phyloP scores from a whole-genome alignment of 1,284 basidiomycete species.

The Rhizoctonia solani region DNA sequence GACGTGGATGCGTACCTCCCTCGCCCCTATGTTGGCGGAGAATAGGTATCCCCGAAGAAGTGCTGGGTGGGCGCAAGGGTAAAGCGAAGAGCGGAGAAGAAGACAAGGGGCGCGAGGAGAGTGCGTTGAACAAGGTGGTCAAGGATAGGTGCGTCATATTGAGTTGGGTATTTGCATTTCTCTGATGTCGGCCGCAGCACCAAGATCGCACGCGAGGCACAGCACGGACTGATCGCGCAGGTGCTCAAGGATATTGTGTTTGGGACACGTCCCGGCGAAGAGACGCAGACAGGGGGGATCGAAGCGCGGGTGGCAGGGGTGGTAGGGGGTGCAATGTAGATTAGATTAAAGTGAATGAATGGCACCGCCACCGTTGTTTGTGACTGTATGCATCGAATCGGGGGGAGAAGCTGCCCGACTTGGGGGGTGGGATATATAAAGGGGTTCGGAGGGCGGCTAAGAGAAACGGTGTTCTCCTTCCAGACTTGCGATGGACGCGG shows the following conservation, averaged over 20 bases:
- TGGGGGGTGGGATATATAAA: background rate
- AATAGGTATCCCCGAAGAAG: slow-evolving; percentile 42
- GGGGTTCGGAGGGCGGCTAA: too few species aligned
- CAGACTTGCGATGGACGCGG: slow-evolving; percentile 16
- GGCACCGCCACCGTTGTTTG: background rate
- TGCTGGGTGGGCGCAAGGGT: slow-evolving; percentile 22
- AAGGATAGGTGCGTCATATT: slow-evolving; percentile 70
- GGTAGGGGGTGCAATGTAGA: slow-evolving; percentile 26
- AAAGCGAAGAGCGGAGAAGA: slow-evolving; percentile 56
- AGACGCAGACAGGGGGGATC: slow-evolving; percentile 7
- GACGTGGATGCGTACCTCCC: too few species aligned
- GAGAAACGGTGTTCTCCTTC: background rate
- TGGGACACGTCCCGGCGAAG: slow-evolving; percentile 35
- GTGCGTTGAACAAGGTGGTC: slow-evolving; percentile 76
- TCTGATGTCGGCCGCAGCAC: slow-evolving; percentile 58
- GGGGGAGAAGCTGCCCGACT: slow-evolving; percentile 11
- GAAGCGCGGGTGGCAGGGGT: slow-evolving; percentile 17
- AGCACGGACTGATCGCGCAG: slow-evolving; percentile 89
- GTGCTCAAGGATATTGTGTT: slow-evolving; percentile 87
- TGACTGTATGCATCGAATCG: slow-evolving; percentile 11
- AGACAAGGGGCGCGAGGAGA: slow-evolving; percentile 77
- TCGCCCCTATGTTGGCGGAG: too few species aligned
- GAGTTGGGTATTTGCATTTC: slow-evolving; percentile 8
- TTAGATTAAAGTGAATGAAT: background rate
- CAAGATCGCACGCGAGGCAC: slow-evolving; percentile 84